Evolutionary conservation across 73 alveolate species (phyloP).

Genomic region (Diophrys sp.): DNA sequence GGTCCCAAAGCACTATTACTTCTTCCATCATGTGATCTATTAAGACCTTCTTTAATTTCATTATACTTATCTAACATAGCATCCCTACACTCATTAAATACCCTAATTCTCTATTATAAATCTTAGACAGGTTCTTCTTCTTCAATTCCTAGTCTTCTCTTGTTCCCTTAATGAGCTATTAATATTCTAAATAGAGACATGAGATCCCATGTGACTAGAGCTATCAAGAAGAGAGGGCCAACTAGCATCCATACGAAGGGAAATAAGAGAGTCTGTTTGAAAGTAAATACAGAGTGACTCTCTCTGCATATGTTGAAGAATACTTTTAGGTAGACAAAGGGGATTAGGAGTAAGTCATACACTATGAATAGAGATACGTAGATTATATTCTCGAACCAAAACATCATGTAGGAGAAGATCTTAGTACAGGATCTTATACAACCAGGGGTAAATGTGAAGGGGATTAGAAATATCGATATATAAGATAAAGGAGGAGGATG

Average conservation of each 20-base stretch:
- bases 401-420: slow-evolving; percentile 39
- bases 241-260: background rate
- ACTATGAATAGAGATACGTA: slow-evolving; percentile 19
- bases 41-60: slow-evolving; percentile 19
- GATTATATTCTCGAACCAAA: slow-evolving; percentile 52
- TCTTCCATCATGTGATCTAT: slow-evolving; percentile 4
- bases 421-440: background rate
- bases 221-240: background rate
- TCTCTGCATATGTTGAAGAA: slow-evolving; percentile 23
- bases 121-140: background rate
- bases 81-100: background rate
- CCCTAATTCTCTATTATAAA: background rate
- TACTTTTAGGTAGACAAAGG: slow-evolving; percentile 33
- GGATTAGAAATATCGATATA: slow-evolving; percentile 42
- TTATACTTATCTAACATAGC: background rate
- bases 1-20: slow-evolving; percentile 2
- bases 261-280: background rate
- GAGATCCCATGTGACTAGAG: background rate
- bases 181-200: background rate
- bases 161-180: background rate
- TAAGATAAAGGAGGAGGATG: slow-evolving; percentile 58
- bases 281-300: background rate
- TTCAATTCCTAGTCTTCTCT: background rate
- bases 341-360: slow-evolving; percentile 20
- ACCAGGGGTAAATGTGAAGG: slow-evolving; percentile 11